Evolutionary conservation across 208 protist genomes (phyloP).

Genomic region (Leishmania turanica): DNA sequence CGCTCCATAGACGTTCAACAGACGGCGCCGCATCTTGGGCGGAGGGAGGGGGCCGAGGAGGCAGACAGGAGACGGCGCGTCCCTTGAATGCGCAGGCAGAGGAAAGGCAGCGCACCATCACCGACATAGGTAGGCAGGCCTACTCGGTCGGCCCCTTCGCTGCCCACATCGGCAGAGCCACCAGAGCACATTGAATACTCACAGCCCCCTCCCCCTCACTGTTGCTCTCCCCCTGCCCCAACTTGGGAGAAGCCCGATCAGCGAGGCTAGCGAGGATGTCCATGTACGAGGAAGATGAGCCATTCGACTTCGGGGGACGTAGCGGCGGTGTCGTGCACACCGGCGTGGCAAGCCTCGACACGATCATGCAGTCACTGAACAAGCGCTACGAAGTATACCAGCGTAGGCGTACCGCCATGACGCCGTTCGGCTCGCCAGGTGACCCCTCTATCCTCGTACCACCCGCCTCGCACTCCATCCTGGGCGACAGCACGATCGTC

Average conservation of each 20-base stretch:
- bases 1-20: too few species aligned
- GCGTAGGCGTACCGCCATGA: constrained; percentile 23
- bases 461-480: constrained; percentile 23
- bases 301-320: not conserved
- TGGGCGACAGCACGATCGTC: constrained; percentile 24
- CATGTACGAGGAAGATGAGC: not conserved
- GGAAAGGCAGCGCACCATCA: not conserved
- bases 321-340: not conserved
- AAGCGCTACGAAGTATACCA: constrained; percentile 34
- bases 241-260: not conserved
- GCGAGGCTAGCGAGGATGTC: not conserved
- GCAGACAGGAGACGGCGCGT: too few species aligned
- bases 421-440: constrained; percentile 21
- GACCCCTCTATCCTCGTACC: constrained; percentile 6
- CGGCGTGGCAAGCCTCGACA: constrained; percentile 14
- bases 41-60: too few species aligned
- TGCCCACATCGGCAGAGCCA: not conserved
- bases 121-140: not conserved
- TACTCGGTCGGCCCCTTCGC: not conserved
- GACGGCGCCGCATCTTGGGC: too few species aligned
- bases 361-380: constrained; percentile 36
- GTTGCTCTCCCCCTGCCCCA: not conserved
- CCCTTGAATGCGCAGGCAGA: too few species aligned
- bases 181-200: not conserved
- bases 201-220: not conserved